Evolutionary conservation across 495 filamentous ascomycete genomes (phyloP), one percentile per base, ranked within the genome.

Genomic region (Neurospora intermedia): DNA sequence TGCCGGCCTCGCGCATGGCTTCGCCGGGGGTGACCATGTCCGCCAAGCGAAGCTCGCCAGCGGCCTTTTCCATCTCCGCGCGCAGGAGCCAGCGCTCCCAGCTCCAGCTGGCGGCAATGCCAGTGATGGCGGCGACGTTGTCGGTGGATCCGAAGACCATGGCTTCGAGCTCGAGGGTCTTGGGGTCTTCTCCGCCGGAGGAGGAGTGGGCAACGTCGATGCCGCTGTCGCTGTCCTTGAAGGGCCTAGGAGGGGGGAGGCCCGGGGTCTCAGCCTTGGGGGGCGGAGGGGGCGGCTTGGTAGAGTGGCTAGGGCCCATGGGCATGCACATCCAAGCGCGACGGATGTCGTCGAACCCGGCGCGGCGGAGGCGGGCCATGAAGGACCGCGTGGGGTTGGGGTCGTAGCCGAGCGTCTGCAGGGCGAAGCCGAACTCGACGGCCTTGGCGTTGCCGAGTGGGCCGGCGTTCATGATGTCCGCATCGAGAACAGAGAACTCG

Each of bases 1-100:
- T 85, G 46, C 82, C 84, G 7, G 83, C 85, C 81, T 86, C 82
- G 79, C 77, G 77, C 77, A 84, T 82, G 41, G 83, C 82, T 8
- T 82, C 78, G 43, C 84, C 81, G 31, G 84, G 82, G 18, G 81
- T 82, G 69, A 83, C 83, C 7, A 80, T 83, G 77, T 85, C 82
- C n/a, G 76, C 78, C 45, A 92, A 83, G 15, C 87, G 85, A 74
- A 85, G 82, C 73, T 89, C 85, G 43, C 89, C 89, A 13, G 88
- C 88, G 7, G 91, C 91, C 86, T 92, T 94, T 84, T 97, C 94
- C 79, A 89, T 86, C 80, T 94, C 91, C 77, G 94, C 83, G 82
- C 91, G 93, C 74, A 98, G 78, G 81, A 98, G 87, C 96, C 96
- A 98, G 81, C 92, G 91, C 87, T 98, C 96, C 95, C 95, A 99